These are phyloP conservation scores for Chaetomidium leptoderma DNA, from an alignment of 495 filamentous ascomycete species.

Conservation along the genomic window DNA sequence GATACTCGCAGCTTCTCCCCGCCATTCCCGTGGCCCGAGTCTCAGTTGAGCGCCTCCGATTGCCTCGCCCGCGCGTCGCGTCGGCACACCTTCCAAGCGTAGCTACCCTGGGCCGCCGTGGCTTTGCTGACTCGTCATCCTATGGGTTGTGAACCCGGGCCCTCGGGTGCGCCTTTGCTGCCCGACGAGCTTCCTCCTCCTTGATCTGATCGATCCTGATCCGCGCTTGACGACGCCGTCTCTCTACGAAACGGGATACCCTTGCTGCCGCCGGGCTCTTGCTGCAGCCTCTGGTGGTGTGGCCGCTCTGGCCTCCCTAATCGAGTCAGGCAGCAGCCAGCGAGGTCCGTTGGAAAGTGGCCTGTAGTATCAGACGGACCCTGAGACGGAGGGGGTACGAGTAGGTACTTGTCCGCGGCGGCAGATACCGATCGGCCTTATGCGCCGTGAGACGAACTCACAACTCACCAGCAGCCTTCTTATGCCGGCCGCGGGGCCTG, in stretches of 20 bases:
- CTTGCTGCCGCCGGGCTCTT: constrained; percentile 13
- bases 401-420: constrained; percentile 20
- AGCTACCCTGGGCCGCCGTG: constrained; percentile 5
- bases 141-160: constrained; percentile 11
- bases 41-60: background rate
- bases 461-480: constrained; percentile 4
- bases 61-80: constrained; percentile 6
- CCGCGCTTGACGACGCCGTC: constrained; percentile 15
- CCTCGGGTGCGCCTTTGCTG: constrained; percentile 22
- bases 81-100: constrained; percentile 4
- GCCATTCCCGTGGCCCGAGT: background rate
- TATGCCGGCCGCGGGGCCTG: background rate
- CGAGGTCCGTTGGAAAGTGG: background rate
- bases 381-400: constrained; percentile 25
- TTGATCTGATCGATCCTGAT: constrained; percentile 3
- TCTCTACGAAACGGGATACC: constrained; percentile 11
- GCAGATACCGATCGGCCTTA: constrained; percentile 20
- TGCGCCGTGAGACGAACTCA: constrained; percentile 1
- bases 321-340: constrained; percentile 10
- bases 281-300: constrained; percentile 18
- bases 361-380: background rate
- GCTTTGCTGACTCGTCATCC: constrained; percentile 10
- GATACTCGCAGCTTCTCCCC: background rate
- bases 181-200: constrained; percentile 16
- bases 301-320: constrained; percentile 16